phyloP scores from a whole-genome alignment of 73 alveolate genomes.

The Paramecium biaurelia region DNA sequence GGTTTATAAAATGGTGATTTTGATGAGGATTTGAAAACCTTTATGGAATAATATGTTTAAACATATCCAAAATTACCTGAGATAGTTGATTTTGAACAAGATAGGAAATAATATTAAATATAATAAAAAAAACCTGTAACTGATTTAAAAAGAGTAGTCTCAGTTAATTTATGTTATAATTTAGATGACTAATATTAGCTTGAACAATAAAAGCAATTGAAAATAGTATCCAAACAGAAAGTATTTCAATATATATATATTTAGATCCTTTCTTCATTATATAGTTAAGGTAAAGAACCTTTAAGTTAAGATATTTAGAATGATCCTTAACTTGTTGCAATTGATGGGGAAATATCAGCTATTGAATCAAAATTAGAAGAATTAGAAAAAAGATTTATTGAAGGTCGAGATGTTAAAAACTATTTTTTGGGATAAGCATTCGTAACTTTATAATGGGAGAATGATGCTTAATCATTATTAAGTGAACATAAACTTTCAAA shows the following conservation, averaged over 20 bases:
- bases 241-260: neutral
- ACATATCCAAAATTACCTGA: neutral
- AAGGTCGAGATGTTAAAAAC: constrained; percentile 18
- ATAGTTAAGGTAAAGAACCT: constrained; percentile 6
- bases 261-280: neutral
- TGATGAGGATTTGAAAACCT: constrained; percentile 18
- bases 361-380: constrained; percentile 33
- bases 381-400: neutral
- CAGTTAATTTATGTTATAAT: constrained; percentile 3
- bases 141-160: neutral
- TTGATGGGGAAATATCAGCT: neutral
- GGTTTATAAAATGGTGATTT: neutral
- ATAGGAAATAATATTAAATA: constrained; percentile 2
- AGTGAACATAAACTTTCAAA: neutral
- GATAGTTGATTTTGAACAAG: constrained; percentile 18
- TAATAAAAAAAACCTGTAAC: neutral
- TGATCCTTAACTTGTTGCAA: neutral
- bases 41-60: neutral
- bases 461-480: constrained; percentile 26
- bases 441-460: constrained; percentile 51
- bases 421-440: constrained; percentile 63
- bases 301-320: neutral
- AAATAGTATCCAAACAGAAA: neutral
- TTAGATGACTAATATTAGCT: neutral
- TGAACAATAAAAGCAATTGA: neutral